Evolutionary conservation across 257 asterid species (phyloP), one percentile per base, ranked within the genome.

Genomic region (Jacaranda copaia): DNA sequence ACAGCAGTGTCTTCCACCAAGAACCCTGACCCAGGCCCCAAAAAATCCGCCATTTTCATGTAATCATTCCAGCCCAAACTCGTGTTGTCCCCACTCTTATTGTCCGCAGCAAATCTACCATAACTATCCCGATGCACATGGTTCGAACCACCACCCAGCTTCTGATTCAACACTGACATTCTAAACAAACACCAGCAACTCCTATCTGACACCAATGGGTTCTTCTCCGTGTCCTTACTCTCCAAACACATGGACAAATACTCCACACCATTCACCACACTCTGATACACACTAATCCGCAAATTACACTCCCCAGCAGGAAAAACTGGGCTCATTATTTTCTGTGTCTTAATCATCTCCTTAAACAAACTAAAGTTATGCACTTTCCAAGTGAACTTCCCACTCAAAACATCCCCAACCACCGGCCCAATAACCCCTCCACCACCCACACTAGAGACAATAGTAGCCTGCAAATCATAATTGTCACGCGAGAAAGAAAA

Each of bases 41-140:
- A 46, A 75, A 89, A 89, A 80, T 89, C 92, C 3, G 76, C 51
- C 92, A 87, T 87, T 81, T 87, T 89, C 90, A 87, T 89, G 60
- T 89, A 89, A 73, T 89, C 94, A 72, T 87, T 89, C 94, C 94
- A 89, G 42, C 94, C 94, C 87, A 89, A 84, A 76, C 94, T 87
- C 4, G 91, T 87, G 65, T 89, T 89, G 74, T 89, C 92, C 68
- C 94, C 92, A 19, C 85, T 83, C 86, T 89, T 89, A 87, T 88
- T 89, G 78, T 89, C 92, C 1, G 87, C 91, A 1, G 91, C 92
- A 86, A 89, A 89, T 78, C 92, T 83, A 65, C 94, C 92, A 70
- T 89, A 89, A 6, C 91, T 87, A 65, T 89, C 92, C 84, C 92
- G 80, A 15, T 89, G 94, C 83, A 89, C 77, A 58, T 89, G 94